These are phyloP conservation scores for Saturnispora besseyi DNA, from an alignment of 805 yeast species.

Conservation along the genomic window DNA sequence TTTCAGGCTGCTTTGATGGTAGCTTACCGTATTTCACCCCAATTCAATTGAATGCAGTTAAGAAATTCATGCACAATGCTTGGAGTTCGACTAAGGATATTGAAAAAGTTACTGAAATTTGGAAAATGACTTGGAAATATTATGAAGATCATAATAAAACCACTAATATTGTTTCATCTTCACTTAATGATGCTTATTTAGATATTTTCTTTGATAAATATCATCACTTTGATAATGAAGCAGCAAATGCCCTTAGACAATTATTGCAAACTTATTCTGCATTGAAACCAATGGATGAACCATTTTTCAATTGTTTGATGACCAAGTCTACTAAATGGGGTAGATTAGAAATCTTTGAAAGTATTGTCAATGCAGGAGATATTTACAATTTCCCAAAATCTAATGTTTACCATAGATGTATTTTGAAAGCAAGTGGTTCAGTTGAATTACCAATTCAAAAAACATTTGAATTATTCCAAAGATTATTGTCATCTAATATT, in stretches of 20 bases:
- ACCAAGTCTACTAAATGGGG: slow-evolving; percentile 59
- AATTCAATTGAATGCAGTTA: slow-evolving; percentile 64
- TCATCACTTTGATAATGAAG: slow-evolving; percentile 42
- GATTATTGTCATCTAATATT: slow-evolving; percentile 35
- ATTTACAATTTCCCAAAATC: slow-evolving; percentile 52
- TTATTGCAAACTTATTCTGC: slow-evolving; percentile 47
- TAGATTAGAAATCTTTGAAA: slow-evolving; percentile 53
- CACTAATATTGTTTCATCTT: slow-evolving; percentile 60
- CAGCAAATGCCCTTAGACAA: slow-evolving; percentile 46
- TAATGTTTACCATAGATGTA: slow-evolving; percentile 63
- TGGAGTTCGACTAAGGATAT: slow-evolving; percentile 47
- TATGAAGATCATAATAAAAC: slow-evolving; percentile 41
- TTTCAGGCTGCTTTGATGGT: slow-evolving; percentile 56
- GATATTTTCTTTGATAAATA: slow-evolving; percentile 58
- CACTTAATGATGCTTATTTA: slow-evolving; percentile 61
- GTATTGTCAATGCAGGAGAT: slow-evolving; percentile 51
- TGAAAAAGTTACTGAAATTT: slow-evolving; percentile 46
- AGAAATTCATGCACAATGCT: slow-evolving; percentile 52
- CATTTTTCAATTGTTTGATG: slow-evolving; percentile 71
- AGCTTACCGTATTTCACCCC: slow-evolving; percentile 65
- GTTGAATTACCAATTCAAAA: slow-evolving; percentile 44
- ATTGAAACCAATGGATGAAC: slow-evolving; percentile 59
- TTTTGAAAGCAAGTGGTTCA: slow-evolving; percentile 61
- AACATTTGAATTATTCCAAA: slow-evolving; percentile 32
- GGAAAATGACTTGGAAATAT: slow-evolving; percentile 50